Evolutionary conservation across 106 monocot species (phyloP).

Genomic region (Gastrodia elata): DNA sequence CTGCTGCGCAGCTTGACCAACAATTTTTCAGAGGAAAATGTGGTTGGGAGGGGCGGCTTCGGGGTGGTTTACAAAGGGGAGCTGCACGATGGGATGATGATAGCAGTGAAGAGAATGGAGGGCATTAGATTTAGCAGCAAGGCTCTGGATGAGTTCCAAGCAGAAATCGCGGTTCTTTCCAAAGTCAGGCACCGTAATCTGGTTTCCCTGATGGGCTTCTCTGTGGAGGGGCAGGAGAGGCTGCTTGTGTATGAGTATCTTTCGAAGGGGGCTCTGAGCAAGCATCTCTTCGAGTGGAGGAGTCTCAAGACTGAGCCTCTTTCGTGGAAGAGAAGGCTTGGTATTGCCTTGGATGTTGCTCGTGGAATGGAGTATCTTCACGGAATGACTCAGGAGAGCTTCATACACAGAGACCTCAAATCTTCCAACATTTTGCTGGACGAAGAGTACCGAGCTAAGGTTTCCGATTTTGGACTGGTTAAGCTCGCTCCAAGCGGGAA

Average conservation of each 20-base stretch:
- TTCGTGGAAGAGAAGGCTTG: conserved; percentile 51
- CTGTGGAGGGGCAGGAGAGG: conserved; percentile 39
- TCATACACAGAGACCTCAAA: conserved; percentile 60
- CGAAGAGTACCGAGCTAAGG: conserved; percentile 46
- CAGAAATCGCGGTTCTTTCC: conserved; percentile 55
- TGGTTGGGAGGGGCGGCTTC: conserved; percentile 51
- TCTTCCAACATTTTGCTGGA: conserved; percentile 55
- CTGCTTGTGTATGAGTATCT: conserved; percentile 56
- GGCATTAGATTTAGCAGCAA: conserved; percentile 22
- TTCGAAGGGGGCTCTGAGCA: conserved; percentile 52
- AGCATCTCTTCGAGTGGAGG: conserved; percentile 49
- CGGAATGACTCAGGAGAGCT: conserved; percentile 40
- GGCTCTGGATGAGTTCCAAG: conserved; percentile 38
- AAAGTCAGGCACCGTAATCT: conserved; percentile 43
- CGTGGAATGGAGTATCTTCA: conserved; percentile 59
- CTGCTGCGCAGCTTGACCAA: conserved; percentile 31
- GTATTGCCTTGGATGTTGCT: conserved; percentile 47
- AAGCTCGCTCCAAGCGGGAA: conserved; percentile 49
- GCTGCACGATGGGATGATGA: conserved; percentile 40
- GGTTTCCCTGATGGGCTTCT: conserved; percentile 43
- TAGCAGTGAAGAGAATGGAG: conserved; percentile 62
- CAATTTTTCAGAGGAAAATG: conserved; percentile 42
- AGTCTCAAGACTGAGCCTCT: conserved; percentile 33
- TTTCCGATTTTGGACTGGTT: conserved; percentile 58
- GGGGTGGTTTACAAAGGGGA: conserved; percentile 54